Evolutionary conservation across 2,329 filamentous ascomycete species (phyloP).

Genomic region (Colletotrichum tofieldiae): DNA sequence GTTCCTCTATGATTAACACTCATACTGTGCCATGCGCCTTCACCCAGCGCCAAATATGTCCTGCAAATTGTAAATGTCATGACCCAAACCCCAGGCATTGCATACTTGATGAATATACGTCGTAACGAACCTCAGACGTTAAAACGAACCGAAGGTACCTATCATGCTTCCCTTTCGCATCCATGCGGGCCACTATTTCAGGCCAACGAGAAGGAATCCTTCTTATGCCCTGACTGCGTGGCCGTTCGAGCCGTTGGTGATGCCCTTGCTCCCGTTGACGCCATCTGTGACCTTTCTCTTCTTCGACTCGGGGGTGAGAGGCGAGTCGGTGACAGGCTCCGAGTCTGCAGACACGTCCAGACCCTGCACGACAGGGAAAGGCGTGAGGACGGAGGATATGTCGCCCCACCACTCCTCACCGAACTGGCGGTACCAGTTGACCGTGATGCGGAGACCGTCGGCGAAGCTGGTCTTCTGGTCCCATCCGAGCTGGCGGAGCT

Average conservation of each 20-base stretch:
- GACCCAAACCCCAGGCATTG: conserved; percentile 18
- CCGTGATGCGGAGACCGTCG: conserved; percentile 74
- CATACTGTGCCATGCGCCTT: conserved; percentile 25
- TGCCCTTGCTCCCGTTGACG: conserved; percentile 37
- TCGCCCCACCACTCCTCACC: conserved; percentile 82
- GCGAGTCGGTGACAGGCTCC: conserved; percentile 55
- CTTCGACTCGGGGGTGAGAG: conserved; percentile 47
- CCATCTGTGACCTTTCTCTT: conserved; percentile 44
- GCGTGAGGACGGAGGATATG: conserved; percentile 77
- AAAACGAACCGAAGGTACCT: conserved; percentile 2
- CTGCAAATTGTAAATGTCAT: conserved; percentile 19
- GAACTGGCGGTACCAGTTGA: conserved; percentile 79
- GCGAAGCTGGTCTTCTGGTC: conserved; percentile 76
- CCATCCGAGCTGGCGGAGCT: conserved; percentile 79
- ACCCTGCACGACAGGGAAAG: conserved; percentile 74
- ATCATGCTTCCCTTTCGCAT: neutral
- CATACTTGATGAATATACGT: conserved; percentile 16
- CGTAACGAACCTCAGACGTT: neutral
- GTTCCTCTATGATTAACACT: conserved; percentile 25
- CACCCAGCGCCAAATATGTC: conserved; percentile 32
- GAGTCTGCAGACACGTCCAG: conserved; percentile 69
- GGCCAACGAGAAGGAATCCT: neutral
- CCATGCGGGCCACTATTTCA: neutral
- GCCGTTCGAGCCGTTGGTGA: conserved; percentile 35
- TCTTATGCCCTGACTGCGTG: conserved; percentile 22